phyloP scores from a whole-genome alignment of 1,284 basidiomycete genomes.

The Violaceomyces palustris region DNA sequence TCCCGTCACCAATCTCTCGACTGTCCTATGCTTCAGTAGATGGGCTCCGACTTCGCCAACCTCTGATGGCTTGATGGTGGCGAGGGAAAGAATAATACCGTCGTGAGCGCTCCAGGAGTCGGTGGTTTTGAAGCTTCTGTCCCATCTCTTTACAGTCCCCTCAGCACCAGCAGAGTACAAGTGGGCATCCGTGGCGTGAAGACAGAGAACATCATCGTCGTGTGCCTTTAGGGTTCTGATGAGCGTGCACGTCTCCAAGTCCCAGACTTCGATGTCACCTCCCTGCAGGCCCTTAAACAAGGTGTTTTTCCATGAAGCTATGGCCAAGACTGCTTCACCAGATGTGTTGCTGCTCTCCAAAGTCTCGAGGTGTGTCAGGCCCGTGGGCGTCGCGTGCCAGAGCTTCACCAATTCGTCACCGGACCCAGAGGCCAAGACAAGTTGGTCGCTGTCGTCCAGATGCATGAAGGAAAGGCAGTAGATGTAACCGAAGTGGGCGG shows the following conservation, averaged over 20 bases:
- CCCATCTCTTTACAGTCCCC: conserved; percentile 34
- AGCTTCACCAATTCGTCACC: conserved; percentile 86
- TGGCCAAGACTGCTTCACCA: conserved; percentile 65
- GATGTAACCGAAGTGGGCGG: conserved; percentile 89
- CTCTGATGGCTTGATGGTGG: conserved; percentile 8
- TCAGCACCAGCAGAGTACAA: conserved; percentile 38
- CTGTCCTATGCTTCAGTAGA: conserved; percentile 2
- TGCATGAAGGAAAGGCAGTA: conserved; percentile 73
- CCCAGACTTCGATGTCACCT: conserved; percentile 81
- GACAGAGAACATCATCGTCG: conserved; percentile 57
- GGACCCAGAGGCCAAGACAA: conserved; percentile 51
- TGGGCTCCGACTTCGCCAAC: background rate
- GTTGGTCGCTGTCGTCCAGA: conserved; percentile 12
- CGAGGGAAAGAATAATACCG: conserved; percentile 14
- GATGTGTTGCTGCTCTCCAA: conserved; percentile 53
- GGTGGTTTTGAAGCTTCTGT: conserved; percentile 44
- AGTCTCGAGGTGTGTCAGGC: conserved; percentile 60
- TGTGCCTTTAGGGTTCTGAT: conserved; percentile 81
- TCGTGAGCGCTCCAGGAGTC: conserved; percentile 24
- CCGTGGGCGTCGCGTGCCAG: conserved; percentile 63
- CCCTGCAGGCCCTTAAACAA: conserved; percentile 90
- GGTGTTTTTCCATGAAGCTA: conserved; percentile 69
- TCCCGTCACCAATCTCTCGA: conserved; percentile 41
- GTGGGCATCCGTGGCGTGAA: conserved; percentile 48
- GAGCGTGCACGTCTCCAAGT: conserved; percentile 78